Base-by-base conservation (phyloP, 495 filamentous ascomycete species). In the Xylaria nigripes region DNA sequence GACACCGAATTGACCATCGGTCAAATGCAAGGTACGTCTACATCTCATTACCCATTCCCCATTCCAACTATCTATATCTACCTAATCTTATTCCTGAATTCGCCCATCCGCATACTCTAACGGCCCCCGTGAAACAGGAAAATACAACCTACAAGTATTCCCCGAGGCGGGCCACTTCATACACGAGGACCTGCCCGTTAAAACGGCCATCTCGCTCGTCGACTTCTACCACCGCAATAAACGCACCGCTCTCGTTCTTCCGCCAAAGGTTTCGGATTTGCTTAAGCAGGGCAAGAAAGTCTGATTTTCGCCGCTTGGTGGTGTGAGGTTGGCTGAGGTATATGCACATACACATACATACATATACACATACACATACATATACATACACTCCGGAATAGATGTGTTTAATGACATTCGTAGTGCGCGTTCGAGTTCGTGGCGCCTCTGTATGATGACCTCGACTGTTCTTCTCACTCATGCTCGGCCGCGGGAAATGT, bases 1-100 rank as follows among this genome's bases (percentile, higher is more conserved):
- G 93, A 97, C 66, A 94, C 87, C 62, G 93, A 97, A 61, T 68
- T 97, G 58, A 95, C 91, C 72, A 97, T 97, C 65, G 93, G 90
- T 15, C 93, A 97, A 70, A 95, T 96, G 90, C 90, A 96, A 78
- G 90, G 90, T 86, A 70, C 13, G 32, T 36, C 5, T 24, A 70
- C 6, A 34, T 34, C 5, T 15, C 12, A 34, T 65, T 40, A 27
- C 16, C 22, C 38, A 38, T 55, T 10, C 29, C 44, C 43, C 48
- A 21, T 42, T 22, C 38, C n/a, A 19, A n/a, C 15, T 23, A 6
- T 27, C 23, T 45, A 18, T 24, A 22, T 24, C 21, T 16, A 30
- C 38, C n/a, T n/a, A n/a, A n/a, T n/a, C n/a, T n/a, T n/a, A n/a
- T n/a, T n/a, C n/a, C n/a, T n/a, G n/a, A n/a, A 53, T 36, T 30